Conservation (phyloP, 176 grass and related monocot species). For the Elymus sibiricus region DNA sequence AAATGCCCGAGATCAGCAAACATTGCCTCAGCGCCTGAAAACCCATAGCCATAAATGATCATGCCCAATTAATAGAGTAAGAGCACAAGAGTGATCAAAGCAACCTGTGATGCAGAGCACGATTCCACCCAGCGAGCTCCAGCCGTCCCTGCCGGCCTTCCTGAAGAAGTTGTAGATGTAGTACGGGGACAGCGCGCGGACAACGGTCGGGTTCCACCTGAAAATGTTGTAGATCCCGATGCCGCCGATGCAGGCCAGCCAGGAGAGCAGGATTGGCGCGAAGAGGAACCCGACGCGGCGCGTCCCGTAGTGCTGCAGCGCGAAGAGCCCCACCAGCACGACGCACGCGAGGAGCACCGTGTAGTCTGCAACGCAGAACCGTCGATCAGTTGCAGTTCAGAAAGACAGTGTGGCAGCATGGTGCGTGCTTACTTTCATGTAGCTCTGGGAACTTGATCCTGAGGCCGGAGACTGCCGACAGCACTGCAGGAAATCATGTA, state of each 20-base stretch:
- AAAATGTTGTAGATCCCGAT: slow-evolving; percentile 88
- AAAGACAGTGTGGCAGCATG: background rate
- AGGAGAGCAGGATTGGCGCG: slow-evolving; percentile 81
- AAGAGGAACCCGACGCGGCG: slow-evolving; percentile 80
- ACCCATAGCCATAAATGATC: background rate
- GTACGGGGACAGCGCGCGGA: slow-evolving; percentile 81
- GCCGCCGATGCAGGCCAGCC: slow-evolving; percentile 71
- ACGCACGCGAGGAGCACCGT: slow-evolving; percentile 64
- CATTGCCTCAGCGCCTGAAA: slow-evolving; percentile 90
- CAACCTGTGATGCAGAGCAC: slow-evolving; percentile 96
- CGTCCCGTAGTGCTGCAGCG: slow-evolving; percentile 86
- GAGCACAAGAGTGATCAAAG: background rate
- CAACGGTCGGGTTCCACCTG: slow-evolving; percentile 73
- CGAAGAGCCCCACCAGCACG: slow-evolving; percentile 64
- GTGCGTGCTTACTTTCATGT: slow-evolving; percentile 71
- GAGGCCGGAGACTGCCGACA: slow-evolving; percentile 82
- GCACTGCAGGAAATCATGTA: slow-evolving; percentile 36
- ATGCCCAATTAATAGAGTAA: background rate
- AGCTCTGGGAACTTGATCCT: slow-evolving; percentile 74
- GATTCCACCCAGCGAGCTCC: slow-evolving; percentile 86
- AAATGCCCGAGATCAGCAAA: slow-evolving; percentile 97
- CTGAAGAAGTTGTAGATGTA: slow-evolving; percentile 90
- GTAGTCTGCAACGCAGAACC: slow-evolving; percentile 45
- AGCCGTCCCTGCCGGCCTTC: slow-evolving; percentile 82
- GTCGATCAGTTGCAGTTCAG: background rate